Evolutionary conservation across 2,329 filamentous ascomycete genomes (phyloP).

Genomic region (Penicillium paneum): DNA sequence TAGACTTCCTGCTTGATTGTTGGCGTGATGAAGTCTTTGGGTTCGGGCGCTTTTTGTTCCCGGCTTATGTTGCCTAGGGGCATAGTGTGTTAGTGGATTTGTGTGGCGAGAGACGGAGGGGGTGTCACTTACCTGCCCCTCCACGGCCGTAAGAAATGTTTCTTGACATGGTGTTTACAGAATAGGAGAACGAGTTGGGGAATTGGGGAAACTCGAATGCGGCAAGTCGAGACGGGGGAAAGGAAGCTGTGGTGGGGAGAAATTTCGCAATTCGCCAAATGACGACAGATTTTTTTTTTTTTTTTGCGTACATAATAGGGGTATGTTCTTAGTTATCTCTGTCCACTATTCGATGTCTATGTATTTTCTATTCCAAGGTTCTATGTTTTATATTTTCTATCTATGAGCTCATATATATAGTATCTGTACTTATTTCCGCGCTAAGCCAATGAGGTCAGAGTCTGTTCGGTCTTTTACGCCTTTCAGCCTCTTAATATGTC

Average conservation of each 20-base stretch:
- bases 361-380: not conserved
- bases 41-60: conserved; percentile 49
- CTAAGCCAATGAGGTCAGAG: not conserved
- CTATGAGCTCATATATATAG: not conserved
- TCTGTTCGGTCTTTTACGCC: not conserved
- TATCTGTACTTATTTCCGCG: not conserved
- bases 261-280: not conserved
- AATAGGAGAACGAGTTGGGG: not conserved
- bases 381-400: not conserved
- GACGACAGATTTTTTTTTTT: conserved; percentile 8
- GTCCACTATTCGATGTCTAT: too few relatives aligned
- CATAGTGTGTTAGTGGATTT: not conserved
- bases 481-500: not conserved
- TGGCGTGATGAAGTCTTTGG: conserved; percentile 73
- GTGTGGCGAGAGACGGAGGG: not conserved
- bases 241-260: conserved; percentile 1
- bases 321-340: not conserved
- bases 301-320: not conserved
- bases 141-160: conserved; percentile 68
- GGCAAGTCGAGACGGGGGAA: not conserved
- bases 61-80: conserved; percentile 61
- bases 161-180: conserved; percentile 18
- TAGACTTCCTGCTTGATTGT: conserved; percentile 78
- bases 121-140: conserved; percentile 58
- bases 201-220: not conserved